Base-by-base conservation (phyloP, 176 grass and related monocot species). In the Alopecurus myosuroides region DNA sequence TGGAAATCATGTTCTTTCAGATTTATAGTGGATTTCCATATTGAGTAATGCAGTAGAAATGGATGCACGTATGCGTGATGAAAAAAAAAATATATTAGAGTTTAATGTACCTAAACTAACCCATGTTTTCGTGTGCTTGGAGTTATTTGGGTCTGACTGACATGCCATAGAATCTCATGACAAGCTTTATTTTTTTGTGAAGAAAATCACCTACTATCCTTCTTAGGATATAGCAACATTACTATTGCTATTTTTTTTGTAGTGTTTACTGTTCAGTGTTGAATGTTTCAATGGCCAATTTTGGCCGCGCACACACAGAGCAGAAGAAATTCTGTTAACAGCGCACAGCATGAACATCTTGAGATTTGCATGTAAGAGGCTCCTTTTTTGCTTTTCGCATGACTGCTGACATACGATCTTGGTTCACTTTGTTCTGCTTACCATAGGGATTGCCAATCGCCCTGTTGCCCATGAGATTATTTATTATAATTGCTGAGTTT, bases 11-110 rank as follows among this genome's bases (percentile, higher is more conserved):
- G 14, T 17, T 62, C 9, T 28, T 42, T 40, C 10, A 29, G 23
- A 62, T 61, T 7, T 65, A 46, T 46, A 28, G 48, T 31, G 19
- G 41, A 66, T 80, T 11, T n/a, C 60, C 49, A 46, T 80, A 28
- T 65, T 65, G 62, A 81, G 20, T 81, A 69, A 63, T 70, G 79
- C 45, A 34, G 69, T 15, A 70, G 44, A 69, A 53, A 36, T 70
- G 63, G 36, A 69, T 81, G 63, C 20, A 81, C 45, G 48, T 50
- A 6, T 70, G 45, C 6, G 6, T 68, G 13, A 37, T 22, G 6
- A 31, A 81, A 50, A 66, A 17, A 49, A 2, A 18, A 67, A 29
- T 34, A 39, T 17, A 51, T 34, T 51, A 10, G 30, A 34, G 14
- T 42, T 61, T 42, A 18, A 29, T 39, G 35, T 69, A 25, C 12